A percentile compares a stretch with the other conserved stretches of the same genome.
Conservation (phyloP, 495 filamentous ascomycete species). For the Penicillium bialowiezense region DNA sequence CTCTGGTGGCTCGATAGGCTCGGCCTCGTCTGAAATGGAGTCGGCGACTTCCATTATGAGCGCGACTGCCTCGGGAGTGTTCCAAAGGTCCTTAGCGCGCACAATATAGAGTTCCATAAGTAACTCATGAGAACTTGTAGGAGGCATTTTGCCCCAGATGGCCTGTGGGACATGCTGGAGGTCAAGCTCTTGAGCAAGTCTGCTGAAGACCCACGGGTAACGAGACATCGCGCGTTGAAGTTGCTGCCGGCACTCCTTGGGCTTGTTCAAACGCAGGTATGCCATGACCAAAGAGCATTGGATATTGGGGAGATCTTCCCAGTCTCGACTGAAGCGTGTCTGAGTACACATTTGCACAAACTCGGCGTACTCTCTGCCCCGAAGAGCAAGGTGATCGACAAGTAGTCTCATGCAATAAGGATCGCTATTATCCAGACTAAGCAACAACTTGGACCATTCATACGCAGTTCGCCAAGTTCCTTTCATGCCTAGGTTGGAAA, state of each 20-base stretch:
- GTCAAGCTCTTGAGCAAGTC: constrained; percentile 73
- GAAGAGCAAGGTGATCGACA: constrained; percentile 80
- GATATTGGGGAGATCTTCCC: constrained; percentile 57
- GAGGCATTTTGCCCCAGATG: constrained; percentile 77
- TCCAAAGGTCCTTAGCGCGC: constrained; percentile 86
- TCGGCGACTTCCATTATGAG: constrained; percentile 72
- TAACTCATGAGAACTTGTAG: constrained; percentile 65
- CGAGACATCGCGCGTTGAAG: constrained; percentile 63
- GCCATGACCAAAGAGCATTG: constrained; percentile 73
- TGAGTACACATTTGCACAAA: constrained; percentile 68
- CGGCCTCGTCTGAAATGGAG: constrained; percentile 39
- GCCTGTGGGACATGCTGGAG: constrained; percentile 67
- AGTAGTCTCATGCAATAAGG: constrained; percentile 77
- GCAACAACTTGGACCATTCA: constrained; percentile 86
- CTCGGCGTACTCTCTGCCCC: constrained; percentile 71
- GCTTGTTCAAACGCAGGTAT: constrained; percentile 64
- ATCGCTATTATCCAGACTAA: constrained; percentile 74
- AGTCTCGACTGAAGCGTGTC: constrained; percentile 50
- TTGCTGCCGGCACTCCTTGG: constrained; percentile 57
- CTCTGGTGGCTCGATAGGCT: constrained; percentile 38
- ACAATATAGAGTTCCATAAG: constrained; percentile 76
- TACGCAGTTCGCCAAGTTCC: constrained; percentile 91
- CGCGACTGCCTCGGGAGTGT: constrained; percentile 66
- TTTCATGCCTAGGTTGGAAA: constrained; percentile 77
- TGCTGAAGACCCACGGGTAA: constrained; percentile 77